phyloP scores from a whole-genome alignment of 2,329 filamentous ascomycete genomes.

The Knufia petricola region DNA sequence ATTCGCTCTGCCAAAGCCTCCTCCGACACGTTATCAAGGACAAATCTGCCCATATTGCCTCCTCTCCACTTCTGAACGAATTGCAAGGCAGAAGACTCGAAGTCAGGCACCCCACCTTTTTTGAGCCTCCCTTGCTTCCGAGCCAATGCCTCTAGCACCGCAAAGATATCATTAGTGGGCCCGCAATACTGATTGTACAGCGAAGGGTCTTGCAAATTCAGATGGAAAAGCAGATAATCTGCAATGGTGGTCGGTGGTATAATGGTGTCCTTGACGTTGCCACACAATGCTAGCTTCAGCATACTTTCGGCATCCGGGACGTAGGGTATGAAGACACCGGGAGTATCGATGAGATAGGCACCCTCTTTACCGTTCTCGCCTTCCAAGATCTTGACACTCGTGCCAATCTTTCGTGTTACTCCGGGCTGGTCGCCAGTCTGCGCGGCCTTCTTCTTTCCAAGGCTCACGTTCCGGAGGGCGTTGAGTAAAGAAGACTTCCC shows the following conservation, averaged over 20 bases:
- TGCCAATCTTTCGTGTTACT: constrained; percentile 75
- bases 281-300: constrained; percentile 88
- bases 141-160: constrained; percentile 63
- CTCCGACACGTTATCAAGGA: constrained; percentile 65
- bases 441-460: constrained; percentile 60
- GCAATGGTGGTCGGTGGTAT: constrained; percentile 68
- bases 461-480: constrained; percentile 61
- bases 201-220: constrained; percentile 58
- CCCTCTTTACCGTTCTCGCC: constrained; percentile 46
- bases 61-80: constrained; percentile 72
- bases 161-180: constrained; percentile 76
- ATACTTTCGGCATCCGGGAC: constrained; percentile 76
- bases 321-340: constrained; percentile 90
- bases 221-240: constrained; percentile 78
- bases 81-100: constrained; percentile 66
- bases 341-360: constrained; percentile 83
- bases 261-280: constrained; percentile 81
- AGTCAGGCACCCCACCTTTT: constrained; percentile 61
- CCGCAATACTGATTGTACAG: constrained; percentile 54
- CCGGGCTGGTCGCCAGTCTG: constrained; percentile 79
- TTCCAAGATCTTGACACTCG: constrained; percentile 70
- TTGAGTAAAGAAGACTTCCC: constrained; percentile 96
- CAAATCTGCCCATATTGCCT: constrained; percentile 65
- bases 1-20: constrained; percentile 44
- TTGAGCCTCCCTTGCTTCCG: constrained; percentile 63